Conservation (phyloP, 2,329 filamentous ascomycete species). For the Pestalotiopsis sp. region DNA sequence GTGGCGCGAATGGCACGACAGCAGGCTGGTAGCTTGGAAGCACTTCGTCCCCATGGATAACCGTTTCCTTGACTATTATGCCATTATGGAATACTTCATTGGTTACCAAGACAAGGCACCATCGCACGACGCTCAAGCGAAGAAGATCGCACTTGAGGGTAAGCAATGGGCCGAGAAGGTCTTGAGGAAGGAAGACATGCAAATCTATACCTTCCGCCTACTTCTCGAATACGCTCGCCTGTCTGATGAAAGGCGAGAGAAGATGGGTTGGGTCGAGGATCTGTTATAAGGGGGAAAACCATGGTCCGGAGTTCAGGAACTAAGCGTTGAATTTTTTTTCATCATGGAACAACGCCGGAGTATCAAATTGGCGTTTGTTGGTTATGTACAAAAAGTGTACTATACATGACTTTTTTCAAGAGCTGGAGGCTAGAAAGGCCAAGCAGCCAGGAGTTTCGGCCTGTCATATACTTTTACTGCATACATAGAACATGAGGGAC, state of each 20-base stretch:
- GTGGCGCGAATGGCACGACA: slow-evolving; percentile 82
- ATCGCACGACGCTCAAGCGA: slow-evolving; percentile 60
- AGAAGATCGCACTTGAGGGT: slow-evolving; percentile 67
- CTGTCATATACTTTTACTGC: background rate
- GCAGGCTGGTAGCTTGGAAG: slow-evolving; percentile 73
- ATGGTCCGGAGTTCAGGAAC: background rate
- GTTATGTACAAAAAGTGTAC: slow-evolving; percentile 8
- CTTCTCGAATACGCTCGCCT: slow-evolving; percentile 66
- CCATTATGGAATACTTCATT: slow-evolving; percentile 75
- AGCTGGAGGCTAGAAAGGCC: background rate
- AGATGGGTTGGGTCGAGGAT: slow-evolving; percentile 60
- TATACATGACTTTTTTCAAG: background rate
- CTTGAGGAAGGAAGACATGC: slow-evolving; percentile 73
- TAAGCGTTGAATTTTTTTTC: slow-evolving; percentile 3
- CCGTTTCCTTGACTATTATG: slow-evolving; percentile 72
- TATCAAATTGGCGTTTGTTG: background rate
- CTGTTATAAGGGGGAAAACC: slow-evolving; percentile 29
- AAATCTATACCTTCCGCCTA: slow-evolving; percentile 69
- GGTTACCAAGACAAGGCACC: slow-evolving; percentile 52
- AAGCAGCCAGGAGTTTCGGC: background rate
- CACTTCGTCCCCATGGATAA: slow-evolving; percentile 84
- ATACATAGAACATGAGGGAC: background rate
- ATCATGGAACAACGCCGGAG: background rate
- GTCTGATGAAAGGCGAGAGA: slow-evolving; percentile 52
- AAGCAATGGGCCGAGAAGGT: slow-evolving; percentile 71